Conservation (phyloP, 257 asterid genomes). For the Prunella vulgaris region DNA sequence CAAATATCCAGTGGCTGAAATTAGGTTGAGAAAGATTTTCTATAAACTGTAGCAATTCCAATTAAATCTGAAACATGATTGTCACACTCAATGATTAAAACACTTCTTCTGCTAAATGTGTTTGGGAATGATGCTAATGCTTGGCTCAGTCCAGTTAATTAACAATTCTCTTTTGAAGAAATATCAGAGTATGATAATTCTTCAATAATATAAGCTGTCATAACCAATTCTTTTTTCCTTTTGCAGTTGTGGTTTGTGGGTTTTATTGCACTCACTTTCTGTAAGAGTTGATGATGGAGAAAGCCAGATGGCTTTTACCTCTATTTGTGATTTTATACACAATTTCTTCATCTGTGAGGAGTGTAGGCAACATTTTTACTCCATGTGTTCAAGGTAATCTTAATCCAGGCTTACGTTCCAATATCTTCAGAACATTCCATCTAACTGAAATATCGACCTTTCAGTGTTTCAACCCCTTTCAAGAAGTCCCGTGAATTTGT, state of each 20-base stretch:
- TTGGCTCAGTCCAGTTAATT: neutral
- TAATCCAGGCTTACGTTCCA: neutral
- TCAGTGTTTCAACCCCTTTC: constrained; percentile 76
- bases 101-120: too few relatives aligned
- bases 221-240: constrained; percentile 16
- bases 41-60: too few relatives aligned
- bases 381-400: constrained; percentile 81
- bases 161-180: neutral
- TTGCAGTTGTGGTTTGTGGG: constrained; percentile 96
- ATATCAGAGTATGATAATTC: constrained; percentile 13
- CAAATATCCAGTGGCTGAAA: neutral
- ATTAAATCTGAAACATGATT: constrained; percentile 6
- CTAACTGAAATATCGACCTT: constrained; percentile 9
- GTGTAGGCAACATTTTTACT: constrained; percentile 81
- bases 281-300: constrained; percentile 84
- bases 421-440: neutral
- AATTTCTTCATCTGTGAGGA: constrained; percentile 86
- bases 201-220: constrained; percentile 7
- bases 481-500: constrained; percentile 55
- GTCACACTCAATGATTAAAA: neutral
- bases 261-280: constrained; percentile 81
- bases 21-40: neutral
- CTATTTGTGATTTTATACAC: constrained; percentile 72
- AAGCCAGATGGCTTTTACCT: constrained; percentile 64
- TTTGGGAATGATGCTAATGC: neutral